Evolutionary conservation across 2,329 filamentous ascomycete species (phyloP).

Genomic region (Sclerotinia nivalis): DNA sequence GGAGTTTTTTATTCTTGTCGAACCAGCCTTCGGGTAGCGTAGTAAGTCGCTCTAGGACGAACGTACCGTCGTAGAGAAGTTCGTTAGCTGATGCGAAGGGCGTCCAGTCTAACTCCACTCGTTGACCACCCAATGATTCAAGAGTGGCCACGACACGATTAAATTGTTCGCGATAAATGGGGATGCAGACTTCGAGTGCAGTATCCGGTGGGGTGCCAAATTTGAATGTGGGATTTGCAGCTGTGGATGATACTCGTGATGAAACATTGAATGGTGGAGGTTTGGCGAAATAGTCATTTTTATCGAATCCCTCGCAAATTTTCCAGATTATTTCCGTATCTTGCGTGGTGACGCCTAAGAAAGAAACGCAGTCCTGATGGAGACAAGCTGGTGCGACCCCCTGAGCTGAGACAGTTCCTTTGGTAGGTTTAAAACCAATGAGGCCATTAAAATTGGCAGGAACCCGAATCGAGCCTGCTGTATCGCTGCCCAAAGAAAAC

Average conservation of each 20-base stretch:
- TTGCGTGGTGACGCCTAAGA: slow-evolving; percentile 48
- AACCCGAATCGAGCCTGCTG: slow-evolving; percentile 54
- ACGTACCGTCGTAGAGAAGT: slow-evolving; percentile 54
- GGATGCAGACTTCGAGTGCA: slow-evolving; percentile 47
- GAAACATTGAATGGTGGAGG: slow-evolving; percentile 30
- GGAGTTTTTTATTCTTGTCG: slow-evolving; percentile 49
- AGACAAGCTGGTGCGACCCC: slow-evolving; percentile 54
- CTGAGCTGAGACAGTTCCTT: slow-evolving; percentile 49
- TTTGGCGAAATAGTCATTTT: slow-evolving; percentile 51
- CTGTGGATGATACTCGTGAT: not conserved
- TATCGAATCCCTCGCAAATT: slow-evolving; percentile 48
- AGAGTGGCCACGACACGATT: slow-evolving; percentile 45
- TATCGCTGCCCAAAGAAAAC: slow-evolving; percentile 56
- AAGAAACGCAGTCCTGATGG: slow-evolving; percentile 55
- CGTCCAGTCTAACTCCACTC: slow-evolving; percentile 44
- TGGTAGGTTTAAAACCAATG: slow-evolving; percentile 51
- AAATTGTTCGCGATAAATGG: slow-evolving; percentile 47
- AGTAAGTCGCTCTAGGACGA: slow-evolving; percentile 54
- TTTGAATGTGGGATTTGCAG: slow-evolving; percentile 46
- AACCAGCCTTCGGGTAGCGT: slow-evolving; percentile 44
- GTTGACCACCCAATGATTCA: slow-evolving; percentile 41
- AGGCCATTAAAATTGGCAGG: slow-evolving; percentile 53
- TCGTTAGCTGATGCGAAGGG: slow-evolving; percentile 52
- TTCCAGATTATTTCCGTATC: slow-evolving; percentile 53
- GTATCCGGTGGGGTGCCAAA: slow-evolving; percentile 51